Percentiles rank a stretch among this genome's conserved stretches.
Evolutionary conservation across 148 eudicot species (phyloP).

Genomic region (Rhododendron ovatum): DNA sequence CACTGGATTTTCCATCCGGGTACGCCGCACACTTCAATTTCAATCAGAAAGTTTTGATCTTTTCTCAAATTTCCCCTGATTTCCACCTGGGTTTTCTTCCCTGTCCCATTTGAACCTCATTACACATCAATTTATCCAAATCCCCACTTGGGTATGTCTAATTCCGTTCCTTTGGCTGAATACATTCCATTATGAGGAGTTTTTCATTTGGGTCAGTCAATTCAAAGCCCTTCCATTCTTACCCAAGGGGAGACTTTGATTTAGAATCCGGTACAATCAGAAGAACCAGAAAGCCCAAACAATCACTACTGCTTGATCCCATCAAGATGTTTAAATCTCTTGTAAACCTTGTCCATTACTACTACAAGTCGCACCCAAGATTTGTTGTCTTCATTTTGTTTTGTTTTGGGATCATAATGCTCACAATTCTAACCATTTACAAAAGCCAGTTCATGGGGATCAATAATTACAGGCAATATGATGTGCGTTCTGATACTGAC

Average conservation of each 20-base stretch:
- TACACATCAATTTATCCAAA: not conserved
- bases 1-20: not conserved
- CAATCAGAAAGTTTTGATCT: not conserved
- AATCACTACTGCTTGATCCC: conserved; percentile 23
- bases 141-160: conserved; percentile 10
- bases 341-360: conserved; percentile 35
- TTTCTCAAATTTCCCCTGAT: not conserved
- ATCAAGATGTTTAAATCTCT: conserved; percentile 55
- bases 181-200: conserved; percentile 49
- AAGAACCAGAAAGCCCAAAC: conserved; percentile 49
- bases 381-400: conserved; percentile 43
- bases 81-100: not conserved
- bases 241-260: conserved; percentile 77
- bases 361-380: conserved; percentile 60
- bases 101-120: not conserved
- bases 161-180: not conserved
- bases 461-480: conserved; percentile 28
- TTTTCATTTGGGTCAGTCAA: conserved; percentile 47
- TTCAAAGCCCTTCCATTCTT: conserved; percentile 72
- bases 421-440: conserved; percentile 39
- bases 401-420: conserved; percentile 45
- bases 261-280: conserved; percentile 61
- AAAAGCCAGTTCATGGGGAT: conserved; percentile 28
- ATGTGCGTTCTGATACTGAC: conserved; percentile 22
- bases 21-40: not conserved